These are phyloP conservation scores for Iberis pinnata DNA, from an alignment of 345 rosid species.

Conservation along the genomic window DNA sequence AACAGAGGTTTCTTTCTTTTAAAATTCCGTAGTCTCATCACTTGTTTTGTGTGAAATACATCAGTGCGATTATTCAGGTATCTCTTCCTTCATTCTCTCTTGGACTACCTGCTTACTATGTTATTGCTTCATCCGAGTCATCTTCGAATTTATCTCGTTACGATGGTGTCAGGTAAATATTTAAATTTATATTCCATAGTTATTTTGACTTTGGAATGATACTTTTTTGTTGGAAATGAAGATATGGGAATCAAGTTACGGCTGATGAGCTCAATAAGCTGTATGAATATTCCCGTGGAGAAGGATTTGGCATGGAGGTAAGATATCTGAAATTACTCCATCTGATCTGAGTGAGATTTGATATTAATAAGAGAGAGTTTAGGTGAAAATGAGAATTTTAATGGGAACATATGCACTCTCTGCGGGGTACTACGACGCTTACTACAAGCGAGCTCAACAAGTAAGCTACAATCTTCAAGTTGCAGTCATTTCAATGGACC, in stretches of 20 bases:
- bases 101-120: conserved; percentile 83
- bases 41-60: conserved; percentile 2
- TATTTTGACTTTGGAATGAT: background rate
- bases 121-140: conserved; percentile 84
- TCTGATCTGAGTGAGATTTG: background rate
- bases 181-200: background rate
- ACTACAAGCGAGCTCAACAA: conserved; percentile 93
- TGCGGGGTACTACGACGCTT: conserved; percentile 91
- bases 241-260: conserved; percentile 74
- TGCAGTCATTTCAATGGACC: background rate
- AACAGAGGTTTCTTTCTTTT: conserved; percentile 42
- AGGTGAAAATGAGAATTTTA: conserved; percentile 94
- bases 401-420: conserved; percentile 98
- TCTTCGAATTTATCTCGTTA: conserved; percentile 87
- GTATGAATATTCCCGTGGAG: conserved; percentile 69
- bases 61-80: conserved; percentile 44
- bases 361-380: background rate
- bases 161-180: conserved; percentile 62
- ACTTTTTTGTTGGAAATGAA: conserved; percentile 25
- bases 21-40: background rate
- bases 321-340: background rate
- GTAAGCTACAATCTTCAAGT: conserved; percentile 27
- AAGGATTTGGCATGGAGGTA: conserved; percentile 89
- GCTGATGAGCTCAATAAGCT: conserved; percentile 68
- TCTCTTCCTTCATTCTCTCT: conserved; percentile 83